These are phyloP conservation scores for Neurospora africana DNA, from an alignment of 495 filamentous ascomycete species.

Conservation along the genomic window DNA sequence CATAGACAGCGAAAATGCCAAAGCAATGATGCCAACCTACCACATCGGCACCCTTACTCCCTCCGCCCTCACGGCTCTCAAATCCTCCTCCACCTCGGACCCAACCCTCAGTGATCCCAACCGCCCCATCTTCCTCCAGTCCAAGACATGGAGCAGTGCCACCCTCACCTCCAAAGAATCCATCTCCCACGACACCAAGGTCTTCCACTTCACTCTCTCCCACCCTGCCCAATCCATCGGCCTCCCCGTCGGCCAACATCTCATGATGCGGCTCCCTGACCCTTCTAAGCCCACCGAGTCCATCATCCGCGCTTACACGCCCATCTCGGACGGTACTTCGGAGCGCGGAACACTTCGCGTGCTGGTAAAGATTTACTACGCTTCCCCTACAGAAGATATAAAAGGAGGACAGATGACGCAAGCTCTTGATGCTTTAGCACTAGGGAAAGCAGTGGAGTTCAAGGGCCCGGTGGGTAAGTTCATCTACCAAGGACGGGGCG, in stretches of 20 bases:
- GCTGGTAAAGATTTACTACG: conserved; percentile 80
- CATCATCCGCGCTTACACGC: conserved; percentile 84
- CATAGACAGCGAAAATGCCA: conserved; percentile 82
- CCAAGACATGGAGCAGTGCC: conserved; percentile 60
- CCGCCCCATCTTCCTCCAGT: conserved; percentile 65
- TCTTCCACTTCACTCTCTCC: conserved; percentile 76
- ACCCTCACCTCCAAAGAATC: conserved; percentile 52
- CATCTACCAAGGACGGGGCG: conserved; percentile 61
- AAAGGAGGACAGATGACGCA: conserved; percentile 79
- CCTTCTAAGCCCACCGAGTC: conserved; percentile 48
- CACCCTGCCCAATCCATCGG: conserved; percentile 61
- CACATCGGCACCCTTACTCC: conserved; percentile 74
- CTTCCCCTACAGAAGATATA: conserved; percentile 26
- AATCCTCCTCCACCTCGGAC: conserved; percentile 39
- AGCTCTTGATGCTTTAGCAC: conserved; percentile 60
- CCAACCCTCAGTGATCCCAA: conserved; percentile 45
- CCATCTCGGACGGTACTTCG: conserved; percentile 51
- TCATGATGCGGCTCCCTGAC: conserved; percentile 76
- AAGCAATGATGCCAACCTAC: conserved; percentile 80
- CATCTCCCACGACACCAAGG: conserved; percentile 70
- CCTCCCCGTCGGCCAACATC: conserved; percentile 79
- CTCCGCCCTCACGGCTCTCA: conserved; percentile 60
- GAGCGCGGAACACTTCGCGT: conserved; percentile 58
- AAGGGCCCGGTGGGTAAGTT: conserved; percentile 90
- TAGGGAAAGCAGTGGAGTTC: conserved; percentile 67